A percentile compares a stretch with the other conserved stretches of the same genome.
Evolutionary conservation across 768 basidiomycete species (phyloP).

Genomic region (Mycena haematopus): DNA sequence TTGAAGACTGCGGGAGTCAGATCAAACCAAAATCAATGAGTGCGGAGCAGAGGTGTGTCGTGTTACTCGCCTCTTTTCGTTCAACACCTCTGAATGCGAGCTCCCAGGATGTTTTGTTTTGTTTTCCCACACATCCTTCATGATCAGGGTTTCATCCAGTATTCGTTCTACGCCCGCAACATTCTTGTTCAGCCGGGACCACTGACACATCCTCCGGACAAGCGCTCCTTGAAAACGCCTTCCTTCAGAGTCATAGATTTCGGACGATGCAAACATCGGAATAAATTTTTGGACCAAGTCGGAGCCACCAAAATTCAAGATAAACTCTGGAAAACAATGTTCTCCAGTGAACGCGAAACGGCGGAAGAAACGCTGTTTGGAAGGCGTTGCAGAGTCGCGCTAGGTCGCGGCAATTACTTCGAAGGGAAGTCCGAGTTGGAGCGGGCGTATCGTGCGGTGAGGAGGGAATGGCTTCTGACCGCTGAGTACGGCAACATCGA

Average conservation of each 20-base stretch:
- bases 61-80: too few relatives aligned
- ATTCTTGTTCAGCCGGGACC: constrained; percentile 30
- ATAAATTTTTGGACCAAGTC: neutral
- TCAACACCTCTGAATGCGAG: neutral
- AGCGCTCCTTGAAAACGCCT: constrained; percentile 22
- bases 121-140: constrained; percentile 23
- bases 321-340: neutral
- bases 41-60: neutral
- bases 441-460: neutral
- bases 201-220: constrained; percentile 16
- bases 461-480: neutral
- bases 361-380: neutral
- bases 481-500: too few relatives aligned
- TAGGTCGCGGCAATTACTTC: neutral
- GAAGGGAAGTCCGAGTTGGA: neutral
- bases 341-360: neutral
- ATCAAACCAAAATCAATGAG: constrained; percentile 5
- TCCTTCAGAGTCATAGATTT: constrained; percentile 32
- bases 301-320: too few relatives aligned
- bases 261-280: constrained; percentile 1
- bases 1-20: constrained; percentile 30
- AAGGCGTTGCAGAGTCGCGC: neutral
- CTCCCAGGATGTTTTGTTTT: neutral
- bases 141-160: constrained; percentile 11
- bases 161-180: constrained; percentile 22